Evolutionary conservation across 306 rosid genomes (phyloP), one percentile per base, ranked within the genome.

Genomic region (Mimosa pudica): DNA sequence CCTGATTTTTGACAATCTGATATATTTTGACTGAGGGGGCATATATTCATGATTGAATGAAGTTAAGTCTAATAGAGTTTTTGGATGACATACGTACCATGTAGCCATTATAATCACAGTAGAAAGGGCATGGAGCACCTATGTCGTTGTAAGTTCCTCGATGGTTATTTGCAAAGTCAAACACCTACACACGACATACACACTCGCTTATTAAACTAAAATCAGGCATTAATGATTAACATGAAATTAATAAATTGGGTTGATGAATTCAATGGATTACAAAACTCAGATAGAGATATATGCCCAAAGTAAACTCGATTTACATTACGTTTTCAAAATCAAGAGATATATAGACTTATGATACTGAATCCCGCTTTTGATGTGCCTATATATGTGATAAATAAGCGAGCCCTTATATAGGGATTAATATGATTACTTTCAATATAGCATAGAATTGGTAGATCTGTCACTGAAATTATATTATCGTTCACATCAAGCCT

Each of bases 61-160:
- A 55, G 62, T 18, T 20, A 58, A 58, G 42, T 10, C 2, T 32
- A 10, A 10, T 52, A 30, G 7, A 60, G 38, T 60, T 60, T 60
- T 20, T 17, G 24, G 24, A 60, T 65, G 6, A n/a, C 65, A 5
- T 17, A 52, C 8, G 3, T 85, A 89, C 89, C 89, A 79, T 77
- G 77, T 89, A 89, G 18, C 84, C 86, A 10, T 41, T 70, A 58
- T 4, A 30, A 71, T 85, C 89, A 57, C 90, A 89, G 30, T 89
- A 89, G 81, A 83, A 89, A 9, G 92, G 90, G 76, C 92, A 89
- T 2, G 13, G 83, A 20, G 14, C 85, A 0, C 81, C 83, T 20
- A 87, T 51, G 42, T 85, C 75, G 35, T 83, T 85, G 38, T 87
- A 87, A 63, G 82, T 65, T 33, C 92, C 92, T 55, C 83, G 85